A percentile compares a stretch with the other conserved stretches of the same genome.
phyloP scores from a whole-genome alignment of 2,329 filamentous ascomycete species.

The Fusarium albosuccineum region DNA sequence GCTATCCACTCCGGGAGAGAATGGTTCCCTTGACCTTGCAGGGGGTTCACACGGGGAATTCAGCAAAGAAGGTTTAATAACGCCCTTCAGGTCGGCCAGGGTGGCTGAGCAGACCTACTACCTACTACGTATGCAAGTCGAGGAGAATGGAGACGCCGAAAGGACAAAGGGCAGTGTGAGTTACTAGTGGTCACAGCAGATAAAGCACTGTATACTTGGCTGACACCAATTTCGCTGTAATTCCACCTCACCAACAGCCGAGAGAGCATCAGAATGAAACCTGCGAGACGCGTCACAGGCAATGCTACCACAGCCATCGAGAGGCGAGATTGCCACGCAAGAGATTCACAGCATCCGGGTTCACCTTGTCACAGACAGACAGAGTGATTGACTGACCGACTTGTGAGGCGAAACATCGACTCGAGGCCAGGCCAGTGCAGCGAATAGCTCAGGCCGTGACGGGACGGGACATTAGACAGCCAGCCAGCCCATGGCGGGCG shows the following conservation, averaged over 20 bases:
- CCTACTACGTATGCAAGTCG: conserved; percentile 12
- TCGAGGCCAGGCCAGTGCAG: conserved; percentile 1
- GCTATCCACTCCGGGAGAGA: background rate
- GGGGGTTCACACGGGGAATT: background rate
- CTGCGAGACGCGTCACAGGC: background rate
- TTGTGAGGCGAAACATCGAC: background rate
- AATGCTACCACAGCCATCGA: conserved; percentile 9
- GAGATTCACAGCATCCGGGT: conserved; percentile 7
- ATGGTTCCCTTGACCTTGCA: conserved; percentile 1
- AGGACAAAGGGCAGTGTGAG: conserved; percentile 4
- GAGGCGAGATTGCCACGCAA: conserved; percentile 23
- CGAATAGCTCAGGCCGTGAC: background rate
- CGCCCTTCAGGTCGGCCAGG: conserved; percentile 23
- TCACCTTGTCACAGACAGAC: background rate
- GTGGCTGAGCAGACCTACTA: conserved; percentile 34
- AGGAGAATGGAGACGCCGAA: conserved; percentile 22
- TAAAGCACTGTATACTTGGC: conserved; percentile 6
- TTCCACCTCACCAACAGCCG: background rate
- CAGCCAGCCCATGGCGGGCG: conserved; percentile 2
- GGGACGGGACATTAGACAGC: background rate
- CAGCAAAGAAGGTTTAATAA: conserved; percentile 10
- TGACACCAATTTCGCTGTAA: background rate
- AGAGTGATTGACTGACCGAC: conserved; percentile 5
- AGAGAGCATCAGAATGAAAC: background rate
- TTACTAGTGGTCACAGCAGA: background rate